These are phyloP conservation scores for Gossypioides kirkii DNA, from an alignment of 345 rosid species.

Conservation along the genomic window DNA sequence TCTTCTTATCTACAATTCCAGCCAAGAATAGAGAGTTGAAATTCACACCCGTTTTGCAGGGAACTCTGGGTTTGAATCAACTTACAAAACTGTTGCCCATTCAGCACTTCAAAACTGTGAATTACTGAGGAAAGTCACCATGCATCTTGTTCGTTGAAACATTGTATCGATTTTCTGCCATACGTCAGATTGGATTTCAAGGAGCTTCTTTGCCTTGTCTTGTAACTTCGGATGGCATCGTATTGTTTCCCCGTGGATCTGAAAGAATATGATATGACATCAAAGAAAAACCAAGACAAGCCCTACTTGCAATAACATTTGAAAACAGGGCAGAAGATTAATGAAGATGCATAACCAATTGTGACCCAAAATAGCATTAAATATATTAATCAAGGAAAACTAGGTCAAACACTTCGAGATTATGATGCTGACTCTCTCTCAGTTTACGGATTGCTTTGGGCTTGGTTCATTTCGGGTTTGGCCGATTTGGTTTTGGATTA, in stretches of 20 bases:
- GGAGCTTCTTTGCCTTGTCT: conserved; percentile 63
- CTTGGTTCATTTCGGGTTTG: background rate
- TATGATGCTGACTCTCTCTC: background rate
- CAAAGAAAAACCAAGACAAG: conserved; percentile 6
- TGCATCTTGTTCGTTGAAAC: conserved; percentile 86
- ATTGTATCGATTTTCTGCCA: conserved; percentile 85
- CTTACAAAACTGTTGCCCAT: background rate
- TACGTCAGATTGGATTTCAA: conserved; percentile 58
- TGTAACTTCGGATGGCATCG: conserved; percentile 57
- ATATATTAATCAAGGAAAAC: background rate
- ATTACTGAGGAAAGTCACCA: conserved; percentile 85
- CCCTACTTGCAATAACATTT: background rate
- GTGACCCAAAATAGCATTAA: background rate
- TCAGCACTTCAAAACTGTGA: conserved; percentile 59
- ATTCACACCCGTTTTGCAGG: background rate
- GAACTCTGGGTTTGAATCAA: background rate
- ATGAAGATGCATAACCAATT: background rate
- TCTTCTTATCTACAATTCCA: background rate
- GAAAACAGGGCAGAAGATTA: background rate
- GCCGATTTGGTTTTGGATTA: background rate
- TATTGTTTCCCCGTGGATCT: conserved; percentile 91
- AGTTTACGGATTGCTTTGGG: no score
- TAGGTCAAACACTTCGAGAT: background rate
- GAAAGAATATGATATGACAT: conserved; percentile 16
- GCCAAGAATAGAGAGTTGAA: background rate